Conservation (phyloP, 768 basidiomycete genomes). For the Lentinula detonsa region DNA sequence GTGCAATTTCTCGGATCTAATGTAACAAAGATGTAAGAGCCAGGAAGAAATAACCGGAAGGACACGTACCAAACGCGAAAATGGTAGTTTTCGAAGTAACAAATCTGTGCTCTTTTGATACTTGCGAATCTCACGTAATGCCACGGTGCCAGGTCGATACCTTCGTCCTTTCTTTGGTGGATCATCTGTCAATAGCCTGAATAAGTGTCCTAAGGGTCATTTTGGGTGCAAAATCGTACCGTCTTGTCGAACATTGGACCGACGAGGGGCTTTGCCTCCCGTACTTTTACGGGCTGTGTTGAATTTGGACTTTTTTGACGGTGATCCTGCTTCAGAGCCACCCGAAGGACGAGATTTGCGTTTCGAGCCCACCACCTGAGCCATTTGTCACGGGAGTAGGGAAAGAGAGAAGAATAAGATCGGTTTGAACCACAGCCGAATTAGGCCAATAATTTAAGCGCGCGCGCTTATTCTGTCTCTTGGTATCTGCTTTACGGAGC, state of each 20-base stretch:
- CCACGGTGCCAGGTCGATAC: conserved; percentile 88
- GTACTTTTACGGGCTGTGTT: conserved; percentile 83
- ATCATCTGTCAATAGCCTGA: conserved; percentile 16
- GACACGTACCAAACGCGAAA: conserved; percentile 78
- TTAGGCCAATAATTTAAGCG: background rate
- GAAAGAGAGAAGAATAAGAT: conserved; percentile 4
- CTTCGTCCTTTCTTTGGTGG: conserved; percentile 45
- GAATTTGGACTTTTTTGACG: conserved; percentile 37
- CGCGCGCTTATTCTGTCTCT: background rate
- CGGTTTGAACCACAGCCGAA: background rate
- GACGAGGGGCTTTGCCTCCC: conserved; percentile 53
- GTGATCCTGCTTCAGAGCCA: conserved; percentile 40
- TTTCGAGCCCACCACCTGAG: conserved; percentile 57
- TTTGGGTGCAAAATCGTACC: background rate
- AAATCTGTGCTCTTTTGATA: conserved; percentile 94
- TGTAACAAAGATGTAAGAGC: background rate
- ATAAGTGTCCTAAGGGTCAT: conserved; percentile 11
- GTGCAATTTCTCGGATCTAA: conserved; percentile 92
- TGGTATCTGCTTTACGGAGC: too few relatives aligned
- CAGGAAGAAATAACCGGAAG: background rate
- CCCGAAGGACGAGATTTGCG: conserved; percentile 36
- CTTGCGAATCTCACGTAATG: conserved; percentile 86
- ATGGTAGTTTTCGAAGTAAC: conserved; percentile 81
- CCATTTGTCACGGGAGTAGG: conserved; percentile 36
- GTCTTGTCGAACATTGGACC: conserved; percentile 9